phyloP scores from a whole-genome alignment of 768 basidiomycete species.

The Boletellus sp. region DNA sequence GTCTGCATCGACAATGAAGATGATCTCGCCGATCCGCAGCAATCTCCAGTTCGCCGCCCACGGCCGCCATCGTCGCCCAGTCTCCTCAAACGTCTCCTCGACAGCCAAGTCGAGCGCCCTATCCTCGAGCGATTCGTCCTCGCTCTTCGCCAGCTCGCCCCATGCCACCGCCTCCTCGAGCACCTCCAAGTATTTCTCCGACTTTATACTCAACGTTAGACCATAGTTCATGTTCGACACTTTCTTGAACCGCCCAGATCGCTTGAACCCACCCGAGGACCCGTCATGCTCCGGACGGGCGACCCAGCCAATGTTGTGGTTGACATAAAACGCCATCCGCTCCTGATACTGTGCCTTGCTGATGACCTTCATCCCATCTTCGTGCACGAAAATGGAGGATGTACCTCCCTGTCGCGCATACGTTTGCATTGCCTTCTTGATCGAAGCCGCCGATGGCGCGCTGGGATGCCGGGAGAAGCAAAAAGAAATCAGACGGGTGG shows the following conservation, averaged over 20 bases:
- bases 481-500: background rate
- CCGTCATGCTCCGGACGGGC: conserved; percentile 48
- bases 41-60: conserved; percentile 75
- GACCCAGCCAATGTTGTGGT: conserved; percentile 60
- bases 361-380: conserved; percentile 56
- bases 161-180: conserved; percentile 41
- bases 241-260: conserved; percentile 86
- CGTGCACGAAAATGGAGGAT: conserved; percentile 55
- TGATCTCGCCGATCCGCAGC: conserved; percentile 74
- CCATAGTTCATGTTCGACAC: conserved; percentile 90
- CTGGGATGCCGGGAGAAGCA: conserved; percentile 38
- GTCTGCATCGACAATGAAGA: conserved; percentile 85
- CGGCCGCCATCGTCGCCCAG: conserved; percentile 57
- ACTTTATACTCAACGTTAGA: conserved; percentile 38
- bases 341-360: conserved; percentile 43
- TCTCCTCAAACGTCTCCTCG: conserved; percentile 67
- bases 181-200: conserved; percentile 39
- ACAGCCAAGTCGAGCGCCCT: conserved; percentile 66
- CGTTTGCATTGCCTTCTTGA: conserved; percentile 60
- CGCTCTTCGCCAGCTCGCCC: conserved; percentile 41
- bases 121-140: conserved; percentile 52
- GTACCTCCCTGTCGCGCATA: conserved; percentile 68
- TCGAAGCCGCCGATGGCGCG: conserved; percentile 67
- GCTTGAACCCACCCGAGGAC: conserved; percentile 25
- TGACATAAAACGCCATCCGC: conserved; percentile 50